Evolutionary conservation across 1,284 basidiomycete genomes (phyloP).

Genomic region (Cystobasidium sp.): DNA sequence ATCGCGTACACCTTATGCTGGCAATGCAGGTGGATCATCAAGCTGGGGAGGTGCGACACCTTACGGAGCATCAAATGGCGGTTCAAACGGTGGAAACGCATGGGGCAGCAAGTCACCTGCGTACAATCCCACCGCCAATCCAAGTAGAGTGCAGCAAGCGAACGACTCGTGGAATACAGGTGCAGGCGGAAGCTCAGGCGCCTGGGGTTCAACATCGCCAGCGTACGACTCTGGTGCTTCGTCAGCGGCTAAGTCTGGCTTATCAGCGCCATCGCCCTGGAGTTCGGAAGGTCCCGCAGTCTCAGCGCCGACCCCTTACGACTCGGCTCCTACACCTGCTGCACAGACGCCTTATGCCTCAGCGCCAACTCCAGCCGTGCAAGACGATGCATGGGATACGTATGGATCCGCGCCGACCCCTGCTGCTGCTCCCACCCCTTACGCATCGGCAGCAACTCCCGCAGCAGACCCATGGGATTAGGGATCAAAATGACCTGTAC

Average conservation of each 20-base stretch:
- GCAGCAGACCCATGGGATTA: slow-evolving; percentile 49
- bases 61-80: slow-evolving; percentile 1
- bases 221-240: slow-evolving; percentile 23
- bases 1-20: slow-evolving; percentile 66
- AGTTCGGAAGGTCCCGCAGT: slow-evolving; percentile 34
- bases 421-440: slow-evolving; percentile 48
- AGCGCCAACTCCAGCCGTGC: slow-evolving; percentile 50
- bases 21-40: slow-evolving; percentile 52
- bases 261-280: slow-evolving; percentile 26
- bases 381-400: slow-evolving; percentile 25
- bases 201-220: slow-evolving; percentile 35
- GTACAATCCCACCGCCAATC: not conserved
- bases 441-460: slow-evolving; percentile 60
- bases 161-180: slow-evolving; percentile 20
- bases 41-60: slow-evolving; percentile 40
- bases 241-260: slow-evolving; percentile 8
- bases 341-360: slow-evolving; percentile 51
- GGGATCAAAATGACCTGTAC: not conserved
- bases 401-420: slow-evolving; percentile 44
- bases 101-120: slow-evolving; percentile 36
- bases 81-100: slow-evolving; percentile 24
- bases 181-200: not conserved
- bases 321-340: slow-evolving; percentile 49
- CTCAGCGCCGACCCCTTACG: slow-evolving; percentile 49
- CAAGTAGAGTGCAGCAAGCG: slow-evolving; percentile 18